phyloP scores from a whole-genome alignment of 1,139 yeast genomes.

The Debaryomyces sp. region DNA sequence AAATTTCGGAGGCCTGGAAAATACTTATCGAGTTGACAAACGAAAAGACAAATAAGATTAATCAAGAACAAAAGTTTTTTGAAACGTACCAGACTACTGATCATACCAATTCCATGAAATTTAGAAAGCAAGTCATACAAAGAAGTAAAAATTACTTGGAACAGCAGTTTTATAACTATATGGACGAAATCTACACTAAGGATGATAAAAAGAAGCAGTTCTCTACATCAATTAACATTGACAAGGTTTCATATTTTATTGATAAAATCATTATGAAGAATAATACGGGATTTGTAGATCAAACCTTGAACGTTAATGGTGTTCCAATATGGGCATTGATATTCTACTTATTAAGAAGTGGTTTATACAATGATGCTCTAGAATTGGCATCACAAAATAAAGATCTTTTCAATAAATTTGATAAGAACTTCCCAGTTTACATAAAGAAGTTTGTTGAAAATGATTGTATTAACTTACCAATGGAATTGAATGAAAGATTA shows the following conservation, averaged over 20 bases:
- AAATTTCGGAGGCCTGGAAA: constrained; percentile 66
- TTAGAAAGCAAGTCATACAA: constrained; percentile 53
- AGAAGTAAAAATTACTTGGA: constrained; percentile 70
- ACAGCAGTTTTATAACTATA: constrained; percentile 71
- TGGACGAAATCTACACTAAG: constrained; percentile 71
- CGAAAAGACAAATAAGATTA: constrained; percentile 37
- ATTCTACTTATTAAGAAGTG: constrained; percentile 83
- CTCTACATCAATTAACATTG: constrained; percentile 64
- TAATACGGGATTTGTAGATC: constrained; percentile 33
- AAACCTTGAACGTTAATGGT: constrained; percentile 63
- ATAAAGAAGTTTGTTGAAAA: constrained; percentile 71
- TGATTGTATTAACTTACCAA: constrained; percentile 54
- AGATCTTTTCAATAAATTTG: constrained; percentile 75
- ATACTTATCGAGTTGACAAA: constrained; percentile 50
- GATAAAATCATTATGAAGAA: constrained; percentile 50
- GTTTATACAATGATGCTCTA: constrained; percentile 76
- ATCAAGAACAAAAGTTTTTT: constrained; percentile 51
- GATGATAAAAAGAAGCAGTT: constrained; percentile 53
- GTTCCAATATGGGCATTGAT: constrained; percentile 91
- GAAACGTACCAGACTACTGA: constrained; percentile 31
- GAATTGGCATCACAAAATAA: constrained; percentile 36
- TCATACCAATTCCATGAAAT: constrained; percentile 19
- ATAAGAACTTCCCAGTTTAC: constrained; percentile 80
- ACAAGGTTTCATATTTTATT: constrained; percentile 71
- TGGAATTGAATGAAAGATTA: constrained; percentile 69